Base-by-base conservation (phyloP, 2,329 filamentous ascomycete species). In the Paradendryphiella salina region DNA sequence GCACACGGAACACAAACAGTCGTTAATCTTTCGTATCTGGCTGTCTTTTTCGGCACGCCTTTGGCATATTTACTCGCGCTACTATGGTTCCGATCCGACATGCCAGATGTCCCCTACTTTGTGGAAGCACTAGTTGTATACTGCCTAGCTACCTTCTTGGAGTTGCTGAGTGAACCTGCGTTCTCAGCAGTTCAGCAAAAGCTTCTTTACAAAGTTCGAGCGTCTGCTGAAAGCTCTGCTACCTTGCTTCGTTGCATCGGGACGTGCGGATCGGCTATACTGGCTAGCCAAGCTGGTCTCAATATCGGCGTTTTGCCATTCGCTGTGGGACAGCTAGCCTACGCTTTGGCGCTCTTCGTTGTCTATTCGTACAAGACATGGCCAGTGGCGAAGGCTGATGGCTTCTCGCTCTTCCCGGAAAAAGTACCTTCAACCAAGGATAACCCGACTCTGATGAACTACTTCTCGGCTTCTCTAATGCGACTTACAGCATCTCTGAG, bases 141-240 rank as follows among this genome's bases (percentile, higher is more conserved):
- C 53, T 78, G 78, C 34, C 39, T 83, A 20, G 82, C 84, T 26
- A 83, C 82, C 1, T 67, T 86, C 33, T 65, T 95, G 3, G 94
- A 99, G 75, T 80, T 99, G 11, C 73, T 90, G 1, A 86, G 88
- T 1, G 94, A 99, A 74, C 94, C 94, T 0, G 88, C 86, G 45
- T 99, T 97, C 72, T 89, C 92, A 1, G 83, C 95, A 28, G 85
- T 93, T 56, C 92, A 96, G 73, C 86, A 89, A 56, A 85, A 86
- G 40, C 82, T 95, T 60, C 80, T 87, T 20, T 96, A 96, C 66
- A 87, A 85, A 47, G 85, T 88, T 11, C 84, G 94, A 26, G 94
- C 92, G 1, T 79, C 82, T 3, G 90, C 93, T 39, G 95, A 99
- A 75, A 88, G 88, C n/a, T 72, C 81, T 18, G 92, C 90, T 17